These are phyloP conservation scores for Parathielavia appendiculata DNA, from an alignment of 495 filamentous ascomycete genomes.

Conservation along the genomic window DNA sequence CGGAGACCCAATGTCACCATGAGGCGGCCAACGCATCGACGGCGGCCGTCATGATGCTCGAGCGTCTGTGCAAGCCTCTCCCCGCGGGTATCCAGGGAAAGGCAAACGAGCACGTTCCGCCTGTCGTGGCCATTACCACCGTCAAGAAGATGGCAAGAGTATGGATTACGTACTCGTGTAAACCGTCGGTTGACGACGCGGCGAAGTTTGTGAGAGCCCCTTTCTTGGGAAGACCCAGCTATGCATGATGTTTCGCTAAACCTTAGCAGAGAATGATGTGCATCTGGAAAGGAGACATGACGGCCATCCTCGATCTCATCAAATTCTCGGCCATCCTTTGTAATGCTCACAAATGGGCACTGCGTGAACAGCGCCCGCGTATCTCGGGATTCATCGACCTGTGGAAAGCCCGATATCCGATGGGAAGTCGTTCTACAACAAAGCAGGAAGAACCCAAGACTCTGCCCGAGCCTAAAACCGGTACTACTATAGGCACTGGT, in stretches of 20 bases:
- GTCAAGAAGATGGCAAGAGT: conserved; percentile 1
- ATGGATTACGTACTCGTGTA: conserved; percentile 1
- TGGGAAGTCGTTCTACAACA: too few species aligned
- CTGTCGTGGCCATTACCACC: conserved; percentile 7
- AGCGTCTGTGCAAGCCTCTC: background rate
- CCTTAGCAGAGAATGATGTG: conserved; percentile 1
- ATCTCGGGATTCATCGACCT: conserved; percentile 10
- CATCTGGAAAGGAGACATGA: conserved; percentile 12
- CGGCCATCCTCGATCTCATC: conserved; percentile 6
- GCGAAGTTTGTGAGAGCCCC: background rate
- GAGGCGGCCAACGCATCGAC: conserved; percentile 11
- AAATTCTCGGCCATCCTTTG: conserved; percentile 1
- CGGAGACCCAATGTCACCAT: background rate
- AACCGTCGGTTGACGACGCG: background rate
- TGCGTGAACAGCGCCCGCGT: background rate
- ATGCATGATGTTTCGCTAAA: background rate
- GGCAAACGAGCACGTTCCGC: conserved; percentile 1
- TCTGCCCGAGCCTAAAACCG: too few species aligned
- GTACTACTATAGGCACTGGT: too few species aligned
- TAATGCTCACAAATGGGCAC: background rate
- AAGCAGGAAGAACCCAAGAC: too few species aligned
- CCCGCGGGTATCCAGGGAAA: background rate
- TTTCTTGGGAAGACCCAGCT: too few species aligned
- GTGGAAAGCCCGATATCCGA: conserved; percentile 3
- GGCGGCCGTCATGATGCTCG: conserved; percentile 13